Conservation (phyloP, 805 yeast genomes). For the Wickerhamomyces silvicola region DNA sequence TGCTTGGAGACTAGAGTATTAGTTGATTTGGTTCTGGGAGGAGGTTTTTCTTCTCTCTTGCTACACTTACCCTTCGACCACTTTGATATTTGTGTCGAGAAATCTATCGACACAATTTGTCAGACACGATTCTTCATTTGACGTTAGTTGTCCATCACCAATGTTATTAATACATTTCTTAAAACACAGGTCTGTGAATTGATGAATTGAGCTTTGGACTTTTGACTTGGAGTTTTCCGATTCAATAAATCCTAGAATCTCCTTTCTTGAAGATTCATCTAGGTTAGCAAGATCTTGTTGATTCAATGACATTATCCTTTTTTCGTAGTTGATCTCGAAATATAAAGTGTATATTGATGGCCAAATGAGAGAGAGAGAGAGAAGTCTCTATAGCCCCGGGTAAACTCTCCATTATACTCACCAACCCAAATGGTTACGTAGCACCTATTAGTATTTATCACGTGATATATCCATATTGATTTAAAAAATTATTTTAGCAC, state of each 20-base stretch:
- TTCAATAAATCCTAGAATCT: conserved; percentile 69
- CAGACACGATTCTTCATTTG: conserved; percentile 66
- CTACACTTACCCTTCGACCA: conserved; percentile 46
- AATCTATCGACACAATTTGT: conserved; percentile 78
- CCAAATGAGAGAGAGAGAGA: too few species aligned
- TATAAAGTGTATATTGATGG: too few species aligned
- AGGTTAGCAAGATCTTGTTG: conserved; percentile 37
- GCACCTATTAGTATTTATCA: too few species aligned
- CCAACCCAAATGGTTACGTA: too few species aligned
- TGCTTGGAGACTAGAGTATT: conserved; percentile 3
- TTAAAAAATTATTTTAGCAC: too few species aligned
- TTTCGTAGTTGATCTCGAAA: too few species aligned
- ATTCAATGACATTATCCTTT: conserved; percentile 26
- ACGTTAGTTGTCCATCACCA: conserved; percentile 41
- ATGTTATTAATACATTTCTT: conserved; percentile 64
- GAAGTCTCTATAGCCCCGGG: too few species aligned
- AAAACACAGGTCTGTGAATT: conserved; percentile 86
- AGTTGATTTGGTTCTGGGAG: background rate
- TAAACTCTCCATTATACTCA: too few species aligned
- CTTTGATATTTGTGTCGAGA: conserved; percentile 79
- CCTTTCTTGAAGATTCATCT: conserved; percentile 68
- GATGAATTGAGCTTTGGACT: conserved; percentile 81
- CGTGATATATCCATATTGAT: too few species aligned
- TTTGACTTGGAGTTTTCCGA: conserved; percentile 81
- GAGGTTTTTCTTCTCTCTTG: too few species aligned